Conservation (phyloP, 495 filamentous ascomycete genomes). For the Darksidea phi region DNA sequence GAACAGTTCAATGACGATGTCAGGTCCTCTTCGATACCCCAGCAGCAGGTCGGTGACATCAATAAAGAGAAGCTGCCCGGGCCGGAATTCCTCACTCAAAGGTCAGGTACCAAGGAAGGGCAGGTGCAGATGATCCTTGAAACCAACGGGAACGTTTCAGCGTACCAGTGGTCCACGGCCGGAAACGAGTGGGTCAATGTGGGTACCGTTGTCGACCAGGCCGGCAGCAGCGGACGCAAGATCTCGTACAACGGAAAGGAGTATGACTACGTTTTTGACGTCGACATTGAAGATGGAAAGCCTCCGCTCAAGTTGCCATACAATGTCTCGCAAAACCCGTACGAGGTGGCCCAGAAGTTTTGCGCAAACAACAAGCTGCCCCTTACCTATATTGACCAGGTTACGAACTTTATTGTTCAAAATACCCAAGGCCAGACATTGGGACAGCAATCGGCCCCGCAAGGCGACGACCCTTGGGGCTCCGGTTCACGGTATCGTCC, state of each 20-base stretch:
- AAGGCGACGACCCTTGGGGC: constrained; percentile 70
- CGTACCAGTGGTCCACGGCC: constrained; percentile 48
- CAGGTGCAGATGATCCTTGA: constrained; percentile 90
- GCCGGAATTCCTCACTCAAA: constrained; percentile 75
- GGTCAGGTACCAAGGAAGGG: constrained; percentile 85
- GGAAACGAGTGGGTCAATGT: constrained; percentile 76
- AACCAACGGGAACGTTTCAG: constrained; percentile 65
- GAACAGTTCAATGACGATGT: constrained; percentile 77
- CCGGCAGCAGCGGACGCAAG: constrained; percentile 74
- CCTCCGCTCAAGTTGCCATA: constrained; percentile 92
- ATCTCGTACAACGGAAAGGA: constrained; percentile 77
- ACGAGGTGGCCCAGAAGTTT: constrained; percentile 88
- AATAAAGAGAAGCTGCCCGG: constrained; percentile 89
- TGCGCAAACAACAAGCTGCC: constrained; percentile 88
- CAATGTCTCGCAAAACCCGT: constrained; percentile 89
- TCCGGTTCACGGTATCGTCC: constrained; percentile 75
- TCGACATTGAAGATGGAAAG: constrained; percentile 94
- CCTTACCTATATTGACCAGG: constrained; percentile 85
- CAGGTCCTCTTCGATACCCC: constrained; percentile 77
- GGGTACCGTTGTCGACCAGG: constrained; percentile 88
- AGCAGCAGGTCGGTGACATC: constrained; percentile 74
- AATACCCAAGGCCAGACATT: constrained; percentile 86
- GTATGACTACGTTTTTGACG: constrained; percentile 97
- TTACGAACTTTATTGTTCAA: constrained; percentile 86
- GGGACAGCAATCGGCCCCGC: constrained; percentile 51